Evolutionary conservation across 1,284 basidiomycete genomes (phyloP).

Genomic region (Cystobasidium slooffiae): DNA sequence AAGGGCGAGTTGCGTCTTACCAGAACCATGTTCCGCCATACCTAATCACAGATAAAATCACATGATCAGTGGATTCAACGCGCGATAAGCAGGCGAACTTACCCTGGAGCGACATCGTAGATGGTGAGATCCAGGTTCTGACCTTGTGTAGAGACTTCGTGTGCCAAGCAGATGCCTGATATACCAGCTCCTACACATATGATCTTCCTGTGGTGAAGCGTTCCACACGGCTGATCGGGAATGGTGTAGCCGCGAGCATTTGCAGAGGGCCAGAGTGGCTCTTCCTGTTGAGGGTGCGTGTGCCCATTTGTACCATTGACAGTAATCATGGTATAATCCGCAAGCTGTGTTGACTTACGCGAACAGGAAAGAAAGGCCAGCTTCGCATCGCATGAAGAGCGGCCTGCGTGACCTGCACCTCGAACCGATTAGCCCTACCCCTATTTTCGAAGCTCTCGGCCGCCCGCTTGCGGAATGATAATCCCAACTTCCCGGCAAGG

Average conservation of each 20-base stretch:
- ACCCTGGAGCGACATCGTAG: constrained; percentile 48
- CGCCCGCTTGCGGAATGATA: constrained; percentile 7
- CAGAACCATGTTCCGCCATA: constrained; percentile 51
- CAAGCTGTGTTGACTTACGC: background rate
- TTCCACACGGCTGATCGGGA: constrained; percentile 47
- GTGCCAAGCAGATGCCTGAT: constrained; percentile 47
- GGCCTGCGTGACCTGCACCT: background rate
- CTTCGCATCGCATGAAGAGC: background rate
- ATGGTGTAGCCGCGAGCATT: constrained; percentile 49
- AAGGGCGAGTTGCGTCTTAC: constrained; percentile 4
- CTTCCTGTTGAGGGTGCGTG: constrained; percentile 4
- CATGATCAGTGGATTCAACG: background rate
- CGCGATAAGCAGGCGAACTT: background rate
- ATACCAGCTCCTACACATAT: constrained; percentile 49
- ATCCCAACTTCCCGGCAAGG: constrained; percentile 18
- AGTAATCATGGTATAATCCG: background rate
- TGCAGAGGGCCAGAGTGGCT: constrained; percentile 21
- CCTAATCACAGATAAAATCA: background rate
- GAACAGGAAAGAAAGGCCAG: background rate
- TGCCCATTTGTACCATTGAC: constrained; percentile 6
- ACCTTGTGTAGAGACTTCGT: constrained; percentile 36
- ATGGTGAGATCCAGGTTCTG: constrained; percentile 45
- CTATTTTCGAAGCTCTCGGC: constrained; percentile 11
- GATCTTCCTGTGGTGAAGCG: constrained; percentile 45
- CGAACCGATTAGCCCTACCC: background rate